These are phyloP conservation scores for Cutaneotrichosporon sp. DNA, from an alignment of 1,284 basidiomycete genomes.

Conservation along the genomic window DNA sequence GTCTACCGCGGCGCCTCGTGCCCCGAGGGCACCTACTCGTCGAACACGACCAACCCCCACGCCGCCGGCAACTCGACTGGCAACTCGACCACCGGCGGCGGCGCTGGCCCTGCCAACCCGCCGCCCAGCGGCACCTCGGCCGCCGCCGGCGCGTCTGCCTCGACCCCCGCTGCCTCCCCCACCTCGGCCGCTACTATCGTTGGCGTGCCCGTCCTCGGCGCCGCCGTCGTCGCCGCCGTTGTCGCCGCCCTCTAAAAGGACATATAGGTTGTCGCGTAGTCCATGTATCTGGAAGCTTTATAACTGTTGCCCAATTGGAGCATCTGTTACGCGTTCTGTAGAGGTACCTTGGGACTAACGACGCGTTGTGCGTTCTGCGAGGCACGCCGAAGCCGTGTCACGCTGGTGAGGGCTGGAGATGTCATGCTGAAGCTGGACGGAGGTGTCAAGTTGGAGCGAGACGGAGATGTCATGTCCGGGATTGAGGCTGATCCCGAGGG, in stretches of 20 bases:
- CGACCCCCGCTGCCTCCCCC: background rate
- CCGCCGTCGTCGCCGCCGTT: background rate
- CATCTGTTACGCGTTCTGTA: no score
- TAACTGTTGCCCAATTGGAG: background rate
- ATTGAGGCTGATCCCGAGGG: no score
- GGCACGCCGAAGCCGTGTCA: no score
- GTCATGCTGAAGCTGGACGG: no score
- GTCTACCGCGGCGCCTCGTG: conserved; percentile 2
- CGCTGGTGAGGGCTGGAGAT: no score
- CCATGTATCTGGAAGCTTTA: background rate
- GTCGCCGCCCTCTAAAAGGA: background rate
- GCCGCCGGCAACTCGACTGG: background rate
- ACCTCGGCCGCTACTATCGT: background rate
- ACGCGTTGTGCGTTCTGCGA: no score
- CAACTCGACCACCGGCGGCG: background rate
- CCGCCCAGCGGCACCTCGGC: background rate
- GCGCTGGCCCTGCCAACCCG: background rate
- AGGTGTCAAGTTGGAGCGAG: no score
- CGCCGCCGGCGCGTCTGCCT: background rate
- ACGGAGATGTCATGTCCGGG: no score
- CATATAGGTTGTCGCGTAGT: background rate
- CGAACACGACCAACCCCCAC: background rate
- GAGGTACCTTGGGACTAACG: no score
- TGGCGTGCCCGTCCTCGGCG: background rate
- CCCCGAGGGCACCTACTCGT: background rate